Conservation (phyloP, 108 stramenopile species). For the Thalassiosira profunda region DNA sequence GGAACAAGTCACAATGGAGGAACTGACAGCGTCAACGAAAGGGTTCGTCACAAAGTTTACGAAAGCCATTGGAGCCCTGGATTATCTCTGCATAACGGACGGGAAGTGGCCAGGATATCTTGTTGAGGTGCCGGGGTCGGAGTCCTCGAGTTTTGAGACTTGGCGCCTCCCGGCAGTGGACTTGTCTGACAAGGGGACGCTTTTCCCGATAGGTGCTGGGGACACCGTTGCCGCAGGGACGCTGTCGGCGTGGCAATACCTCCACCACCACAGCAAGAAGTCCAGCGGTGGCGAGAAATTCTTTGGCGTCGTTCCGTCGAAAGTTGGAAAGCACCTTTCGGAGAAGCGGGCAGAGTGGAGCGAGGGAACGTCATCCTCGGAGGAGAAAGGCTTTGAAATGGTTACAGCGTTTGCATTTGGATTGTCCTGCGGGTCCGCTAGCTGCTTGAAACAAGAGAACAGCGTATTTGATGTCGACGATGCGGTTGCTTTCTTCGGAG, state of each 20-base stretch:
- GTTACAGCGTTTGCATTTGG: constrained; percentile 63
- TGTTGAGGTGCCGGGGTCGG: constrained; percentile 24
- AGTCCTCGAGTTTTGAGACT: constrained; percentile 33
- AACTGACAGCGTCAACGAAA: constrained; percentile 48
- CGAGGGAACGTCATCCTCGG: neutral
- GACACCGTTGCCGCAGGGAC: constrained; percentile 90
- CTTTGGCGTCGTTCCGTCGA: constrained; percentile 12
- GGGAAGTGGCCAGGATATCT: constrained; percentile 74
- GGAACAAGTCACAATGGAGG: constrained; percentile 45
- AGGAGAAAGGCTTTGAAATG: constrained; percentile 16
- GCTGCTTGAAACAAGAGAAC: constrained; percentile 83
- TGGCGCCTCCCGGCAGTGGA: constrained; percentile 47
- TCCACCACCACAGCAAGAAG: constrained; percentile 19
- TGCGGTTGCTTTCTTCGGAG: constrained; percentile 55
- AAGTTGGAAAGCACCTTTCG: neutral
- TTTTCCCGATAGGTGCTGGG: constrained; percentile 91
- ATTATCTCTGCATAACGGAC: constrained; percentile 67
- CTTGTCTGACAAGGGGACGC: constrained; percentile 23
- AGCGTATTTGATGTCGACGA: constrained; percentile 69
- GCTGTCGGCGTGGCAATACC: constrained; percentile 74
- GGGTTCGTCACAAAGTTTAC: constrained; percentile 50
- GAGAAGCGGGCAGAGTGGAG: constrained; percentile 20
- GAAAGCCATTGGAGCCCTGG: constrained; percentile 46
- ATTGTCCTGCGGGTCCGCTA: constrained; percentile 70
- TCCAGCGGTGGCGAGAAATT: neutral